A percentile compares a stretch with the other conserved stretches of the same genome.
phyloP scores from a whole-genome alignment of 805 yeast genomes.

The Candida stauntonica region DNA sequence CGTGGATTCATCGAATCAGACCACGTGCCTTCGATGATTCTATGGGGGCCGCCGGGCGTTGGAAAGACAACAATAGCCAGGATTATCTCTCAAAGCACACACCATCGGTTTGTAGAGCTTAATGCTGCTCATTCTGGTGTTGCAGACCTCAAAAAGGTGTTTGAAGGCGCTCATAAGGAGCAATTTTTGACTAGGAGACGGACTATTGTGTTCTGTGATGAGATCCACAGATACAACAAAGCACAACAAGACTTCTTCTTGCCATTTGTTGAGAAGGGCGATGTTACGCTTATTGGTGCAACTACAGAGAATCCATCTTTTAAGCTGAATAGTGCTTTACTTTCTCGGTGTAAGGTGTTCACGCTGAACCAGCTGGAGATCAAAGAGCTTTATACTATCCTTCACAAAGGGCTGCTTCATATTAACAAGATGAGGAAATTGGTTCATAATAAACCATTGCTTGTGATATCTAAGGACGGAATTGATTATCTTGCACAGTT shows the following conservation, averaged over 20 bases:
- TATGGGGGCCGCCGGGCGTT: conserved; percentile 97
- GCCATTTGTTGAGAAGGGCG: conserved; percentile 81
- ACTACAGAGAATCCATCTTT: conserved; percentile 94
- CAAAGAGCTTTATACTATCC: conserved; percentile 47
- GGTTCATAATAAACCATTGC: conserved; percentile 44
- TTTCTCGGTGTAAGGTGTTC: conserved; percentile 81
- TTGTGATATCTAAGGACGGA: conserved; percentile 52
- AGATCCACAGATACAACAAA: conserved; percentile 82
- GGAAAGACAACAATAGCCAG: conserved; percentile 84
- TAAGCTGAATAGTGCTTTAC: conserved; percentile 73
- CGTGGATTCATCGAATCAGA: conserved; percentile 57
- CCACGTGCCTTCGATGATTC: conserved; percentile 77
- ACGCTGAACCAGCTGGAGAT: conserved; percentile 50
- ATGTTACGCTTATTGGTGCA: conserved; percentile 84
- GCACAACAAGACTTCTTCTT: conserved; percentile 85
- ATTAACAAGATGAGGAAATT: conserved; percentile 56
- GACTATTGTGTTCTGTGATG: conserved; percentile 83
- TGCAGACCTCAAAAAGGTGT: conserved; percentile 57
- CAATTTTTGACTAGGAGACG: conserved; percentile 40
- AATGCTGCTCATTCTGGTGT: conserved; percentile 79
- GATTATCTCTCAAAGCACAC: conserved; percentile 32
- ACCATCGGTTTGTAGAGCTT: conserved; percentile 61
- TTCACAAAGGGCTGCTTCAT: conserved; percentile 53
- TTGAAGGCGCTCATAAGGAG: conserved; percentile 39
- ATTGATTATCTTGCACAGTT: conserved; percentile 65